These are phyloP conservation scores for Buddleja alternifolia DNA, from an alignment of 257 asterid species.

Conservation along the genomic window DNA sequence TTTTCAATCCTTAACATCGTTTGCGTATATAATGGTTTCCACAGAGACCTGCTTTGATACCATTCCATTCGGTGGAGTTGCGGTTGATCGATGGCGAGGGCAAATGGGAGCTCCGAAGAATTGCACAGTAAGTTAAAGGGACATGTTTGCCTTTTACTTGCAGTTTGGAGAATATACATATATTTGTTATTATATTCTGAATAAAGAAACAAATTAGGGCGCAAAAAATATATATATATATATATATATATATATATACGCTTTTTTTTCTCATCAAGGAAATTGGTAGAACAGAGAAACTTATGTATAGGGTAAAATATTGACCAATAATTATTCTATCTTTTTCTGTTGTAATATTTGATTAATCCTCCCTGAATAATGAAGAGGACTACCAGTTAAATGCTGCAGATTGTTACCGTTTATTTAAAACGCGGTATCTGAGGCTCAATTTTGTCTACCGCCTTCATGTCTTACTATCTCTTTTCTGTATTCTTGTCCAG, in stretches of 20 bases:
- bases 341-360: constrained; percentile 43
- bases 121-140: constrained; percentile 53
- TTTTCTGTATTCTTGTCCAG: too few species aligned
- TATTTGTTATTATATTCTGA: constrained; percentile 37
- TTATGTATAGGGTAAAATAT: constrained; percentile 45
- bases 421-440: neutral
- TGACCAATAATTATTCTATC: constrained; percentile 14
- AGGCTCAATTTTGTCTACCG: too few species aligned
- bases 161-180: constrained; percentile 24
- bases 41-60: constrained; percentile 98
- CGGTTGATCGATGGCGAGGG: constrained; percentile 98
- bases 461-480: too few species aligned
- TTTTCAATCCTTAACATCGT: neutral
- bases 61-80: constrained; percentile 88
- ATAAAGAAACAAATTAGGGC: constrained; percentile 27
- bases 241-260: neutral
- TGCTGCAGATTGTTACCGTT: neutral
- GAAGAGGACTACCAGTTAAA: constrained; percentile 13
- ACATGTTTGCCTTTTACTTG: constrained; percentile 7
- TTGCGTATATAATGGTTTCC: neutral
- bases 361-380: constrained; percentile 26
- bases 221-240: constrained; percentile 13
- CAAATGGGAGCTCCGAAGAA: constrained; percentile 94
- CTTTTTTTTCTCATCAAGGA: constrained; percentile 10
- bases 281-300: constrained; percentile 28